Conservation (phyloP, 805 yeast species). For the Kregervanrija fluxuum region DNA sequence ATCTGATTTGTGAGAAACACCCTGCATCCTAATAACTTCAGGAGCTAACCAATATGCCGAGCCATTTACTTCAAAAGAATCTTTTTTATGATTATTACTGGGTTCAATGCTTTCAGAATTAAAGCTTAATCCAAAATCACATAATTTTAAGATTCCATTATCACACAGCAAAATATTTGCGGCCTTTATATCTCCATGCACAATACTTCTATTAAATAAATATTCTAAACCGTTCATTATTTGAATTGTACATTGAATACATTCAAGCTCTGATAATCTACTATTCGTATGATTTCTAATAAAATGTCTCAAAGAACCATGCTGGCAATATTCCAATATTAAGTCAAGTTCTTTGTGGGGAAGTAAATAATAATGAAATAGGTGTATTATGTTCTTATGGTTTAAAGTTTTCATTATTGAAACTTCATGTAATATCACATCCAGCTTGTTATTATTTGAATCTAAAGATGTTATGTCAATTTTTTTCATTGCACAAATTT, state of each 20-base stretch:
- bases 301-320: conserved; percentile 53
- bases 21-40: conserved; percentile 78
- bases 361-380: conserved; percentile 60
- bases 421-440: conserved; percentile 50
- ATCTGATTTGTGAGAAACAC: conserved; percentile 84
- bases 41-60: conserved; percentile 99
- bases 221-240: conserved; percentile 55
- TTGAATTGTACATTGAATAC: conserved; percentile 43
- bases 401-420: conserved; percentile 55
- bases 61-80: conserved; percentile 49
- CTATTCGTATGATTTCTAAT: conserved; percentile 40
- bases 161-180: conserved; percentile 61
- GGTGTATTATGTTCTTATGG: conserved; percentile 61
- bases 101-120: conserved; percentile 23
- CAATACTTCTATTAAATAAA: conserved; percentile 65
- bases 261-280: conserved; percentile 48
- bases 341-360: conserved; percentile 41
- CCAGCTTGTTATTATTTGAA: not conserved
- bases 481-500: conserved; percentile 21
- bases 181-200: conserved; percentile 73
- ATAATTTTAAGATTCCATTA: conserved; percentile 47
- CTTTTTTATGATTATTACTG: conserved; percentile 28
- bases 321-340: conserved; percentile 56
- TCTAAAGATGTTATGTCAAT: conserved; percentile 7
- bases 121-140: conserved; percentile 70